Evolutionary conservation across 176 grass and related monocot genomes (phyloP).

Genomic region (Hsuehochloa calcarea): DNA sequence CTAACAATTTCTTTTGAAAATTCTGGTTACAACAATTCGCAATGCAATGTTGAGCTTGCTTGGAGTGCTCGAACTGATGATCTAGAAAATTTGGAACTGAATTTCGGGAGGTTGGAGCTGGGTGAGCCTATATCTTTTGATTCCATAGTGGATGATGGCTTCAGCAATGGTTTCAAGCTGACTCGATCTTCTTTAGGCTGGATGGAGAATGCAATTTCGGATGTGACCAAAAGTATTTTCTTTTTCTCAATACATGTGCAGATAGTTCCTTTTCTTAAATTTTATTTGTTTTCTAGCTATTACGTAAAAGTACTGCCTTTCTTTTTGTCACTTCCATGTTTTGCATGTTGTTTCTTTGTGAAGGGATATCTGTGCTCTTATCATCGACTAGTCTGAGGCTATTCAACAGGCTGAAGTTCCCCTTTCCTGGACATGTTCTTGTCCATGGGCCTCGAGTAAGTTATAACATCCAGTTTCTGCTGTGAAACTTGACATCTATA

Average conservation of each 20-base stretch:
- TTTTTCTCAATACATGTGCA: constrained; percentile 17
- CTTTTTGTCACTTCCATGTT: constrained; percentile 15
- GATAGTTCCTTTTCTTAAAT: constrained; percentile 7
- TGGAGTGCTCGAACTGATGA: constrained; percentile 36
- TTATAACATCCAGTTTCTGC: constrained; percentile 39
- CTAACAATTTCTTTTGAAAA: constrained; percentile 58
- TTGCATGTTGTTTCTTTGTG: constrained; percentile 36
- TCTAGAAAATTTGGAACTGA: constrained; percentile 54
- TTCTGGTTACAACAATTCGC: constrained; percentile 35
- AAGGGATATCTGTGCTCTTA: constrained; percentile 77
- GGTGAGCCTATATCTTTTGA: constrained; percentile 66
- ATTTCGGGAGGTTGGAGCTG: constrained; percentile 63
- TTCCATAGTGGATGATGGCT: constrained; percentile 38
- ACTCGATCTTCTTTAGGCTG: constrained; percentile 75
- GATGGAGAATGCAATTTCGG: constrained; percentile 81
- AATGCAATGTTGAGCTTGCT: constrained; percentile 59
- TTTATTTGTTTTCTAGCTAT: not conserved
- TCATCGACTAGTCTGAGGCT: constrained; percentile 61
- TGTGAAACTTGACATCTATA: constrained; percentile 12
- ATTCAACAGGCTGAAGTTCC: constrained; percentile 53
- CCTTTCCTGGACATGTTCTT: constrained; percentile 81
- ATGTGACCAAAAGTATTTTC: constrained; percentile 66
- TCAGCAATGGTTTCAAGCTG: constrained; percentile 52
- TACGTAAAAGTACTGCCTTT: not conserved
- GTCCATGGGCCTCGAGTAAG: constrained; percentile 88